Evolutionary conservation across 75 land plant species (phyloP), one percentile per base, ranked within the genome.

Genomic region (Pinus taeda): DNA sequence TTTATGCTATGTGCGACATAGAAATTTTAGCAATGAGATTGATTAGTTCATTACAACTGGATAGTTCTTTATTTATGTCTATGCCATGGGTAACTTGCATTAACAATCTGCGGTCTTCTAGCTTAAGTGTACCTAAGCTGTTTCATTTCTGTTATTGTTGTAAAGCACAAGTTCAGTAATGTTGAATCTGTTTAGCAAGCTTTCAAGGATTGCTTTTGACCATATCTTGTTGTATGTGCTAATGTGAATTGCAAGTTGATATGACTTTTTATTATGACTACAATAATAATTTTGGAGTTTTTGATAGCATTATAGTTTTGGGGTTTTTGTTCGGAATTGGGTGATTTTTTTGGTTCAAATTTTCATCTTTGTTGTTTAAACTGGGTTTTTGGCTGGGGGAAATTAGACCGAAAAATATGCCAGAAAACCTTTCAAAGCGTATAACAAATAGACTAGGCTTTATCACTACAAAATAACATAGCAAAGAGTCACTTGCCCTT

Each of bases 11-110:
- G 55, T 49, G 55, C 17, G 22, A 69, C 55, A 3, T 62, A 11
- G 33, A 9, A 67, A 39, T 39, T 67, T 45, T 37, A 37, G 71
- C n/a, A 69, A 69, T 69, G 39, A 39, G 71, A 69, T 20, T 39
- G 53, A 42, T 69, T n/a, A 30, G 53, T 45, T 45, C 71, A 69
- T 69, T 22, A 37, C 42, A 45, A 69, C 22, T 69, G 71, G 71
- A 69, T 18, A 39, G 71, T 39, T 69, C 21, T 69, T 8, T 18
- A 20, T 11, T 69, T 39, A 42, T 39, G 71, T 69, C 71, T 37
- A 24, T 45, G 53, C 39, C 42, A 33, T 13, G 53, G 29, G 71
- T 42, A 37, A 42, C 11, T 13, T 39, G 13, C 13, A 69, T 69
- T 42, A 42, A 42, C 20, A 69, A 42, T 69, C 14, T 69, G 39